Evolutionary conservation across 2,329 filamentous ascomycete species (phyloP).

Genomic region (Stagonosporopsis chrysanthemi): DNA sequence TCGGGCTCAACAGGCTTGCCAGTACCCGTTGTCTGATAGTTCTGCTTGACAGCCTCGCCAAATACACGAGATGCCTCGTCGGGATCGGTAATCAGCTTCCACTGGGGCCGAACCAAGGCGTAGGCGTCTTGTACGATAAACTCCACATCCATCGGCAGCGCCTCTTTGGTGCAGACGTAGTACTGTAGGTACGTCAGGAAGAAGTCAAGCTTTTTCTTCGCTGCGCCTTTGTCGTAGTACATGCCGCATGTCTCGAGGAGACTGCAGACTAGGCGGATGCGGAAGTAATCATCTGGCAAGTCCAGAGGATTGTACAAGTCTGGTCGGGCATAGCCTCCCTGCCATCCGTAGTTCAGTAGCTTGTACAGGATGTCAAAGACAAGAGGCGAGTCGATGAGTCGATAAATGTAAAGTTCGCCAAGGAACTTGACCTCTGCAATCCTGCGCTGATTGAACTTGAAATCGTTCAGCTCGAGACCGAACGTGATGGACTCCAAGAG

Average conservation of each 20-base stretch:
- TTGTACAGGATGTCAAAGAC: conserved; percentile 96
- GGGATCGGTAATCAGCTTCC: conserved; percentile 82
- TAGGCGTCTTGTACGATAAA: conserved; percentile 96
- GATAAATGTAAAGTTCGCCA: conserved; percentile 96
- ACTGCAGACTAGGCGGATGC: conserved; percentile 87
- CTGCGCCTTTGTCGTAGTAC: conserved; percentile 91
- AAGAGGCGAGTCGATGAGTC: conserved; percentile 92
- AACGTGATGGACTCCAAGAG: conserved; percentile 86
- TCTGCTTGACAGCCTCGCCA: conserved; percentile 85
- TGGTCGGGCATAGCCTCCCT: conserved; percentile 79
- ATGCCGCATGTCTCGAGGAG: conserved; percentile 94
- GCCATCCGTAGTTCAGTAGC: conserved; percentile 91
- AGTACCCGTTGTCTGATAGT: conserved; percentile 79
- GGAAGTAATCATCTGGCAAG: conserved; percentile 92
- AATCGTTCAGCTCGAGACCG: conserved; percentile 94
- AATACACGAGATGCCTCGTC: conserved; percentile 86
- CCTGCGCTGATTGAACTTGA: conserved; percentile 94
- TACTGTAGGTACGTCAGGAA: conserved; percentile 98
- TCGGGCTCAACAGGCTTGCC: conserved; percentile 76
- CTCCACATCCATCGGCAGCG: conserved; percentile 94
- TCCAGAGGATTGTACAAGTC: conserved; percentile 81
- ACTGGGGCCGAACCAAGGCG: conserved; percentile 83
- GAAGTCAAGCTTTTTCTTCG: conserved; percentile 97
- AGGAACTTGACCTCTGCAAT: conserved; percentile 97
- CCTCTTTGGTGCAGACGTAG: conserved; percentile 89